A percentile compares a stretch with the other conserved stretches of the same genome.
phyloP scores from a whole-genome alignment of 192 early-diverging fungal genomes.

The Coemansia sp. region DNA sequence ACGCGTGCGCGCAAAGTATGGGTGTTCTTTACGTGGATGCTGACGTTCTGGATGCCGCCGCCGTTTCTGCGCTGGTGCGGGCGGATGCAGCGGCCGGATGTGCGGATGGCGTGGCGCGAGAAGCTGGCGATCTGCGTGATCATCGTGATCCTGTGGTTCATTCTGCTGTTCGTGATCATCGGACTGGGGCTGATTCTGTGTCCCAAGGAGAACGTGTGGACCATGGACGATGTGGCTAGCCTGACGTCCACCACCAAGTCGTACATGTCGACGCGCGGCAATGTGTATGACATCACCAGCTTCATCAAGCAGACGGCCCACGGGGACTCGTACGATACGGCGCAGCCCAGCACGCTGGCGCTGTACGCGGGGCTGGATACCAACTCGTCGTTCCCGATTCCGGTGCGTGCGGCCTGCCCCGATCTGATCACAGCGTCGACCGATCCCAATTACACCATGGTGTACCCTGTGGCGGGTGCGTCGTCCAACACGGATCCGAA shows the following conservation, averaged over 20 bases:
- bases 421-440: constrained; percentile 25
- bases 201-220: constrained; percentile 70
- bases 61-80: constrained; percentile 27
- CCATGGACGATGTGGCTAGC: constrained; percentile 60
- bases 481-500: constrained; percentile 10
- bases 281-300: constrained; percentile 72
- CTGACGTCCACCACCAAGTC: constrained; percentile 55
- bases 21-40: constrained; percentile 35
- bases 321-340: constrained; percentile 38
- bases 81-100: constrained; percentile 86
- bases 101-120: constrained; percentile 96
- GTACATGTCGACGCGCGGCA: constrained; percentile 67
- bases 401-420: constrained; percentile 57
- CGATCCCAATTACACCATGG: constrained; percentile 30
- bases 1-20: constrained; percentile 28
- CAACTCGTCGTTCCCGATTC: constrained; percentile 64
- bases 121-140: constrained; percentile 85
- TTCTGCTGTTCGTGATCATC: constrained; percentile 86
- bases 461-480: constrained; percentile 18
- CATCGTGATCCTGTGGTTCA: constrained; percentile 77
- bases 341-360: constrained; percentile 23
- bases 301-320: constrained; percentile 39
- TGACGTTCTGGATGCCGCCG: constrained; percentile 41
- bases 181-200: constrained; percentile 73
- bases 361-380: constrained; percentile 46